phyloP scores from a whole-genome alignment of 2,329 filamentous ascomycete species.

The Gaeumannomyces sp. region DNA sequence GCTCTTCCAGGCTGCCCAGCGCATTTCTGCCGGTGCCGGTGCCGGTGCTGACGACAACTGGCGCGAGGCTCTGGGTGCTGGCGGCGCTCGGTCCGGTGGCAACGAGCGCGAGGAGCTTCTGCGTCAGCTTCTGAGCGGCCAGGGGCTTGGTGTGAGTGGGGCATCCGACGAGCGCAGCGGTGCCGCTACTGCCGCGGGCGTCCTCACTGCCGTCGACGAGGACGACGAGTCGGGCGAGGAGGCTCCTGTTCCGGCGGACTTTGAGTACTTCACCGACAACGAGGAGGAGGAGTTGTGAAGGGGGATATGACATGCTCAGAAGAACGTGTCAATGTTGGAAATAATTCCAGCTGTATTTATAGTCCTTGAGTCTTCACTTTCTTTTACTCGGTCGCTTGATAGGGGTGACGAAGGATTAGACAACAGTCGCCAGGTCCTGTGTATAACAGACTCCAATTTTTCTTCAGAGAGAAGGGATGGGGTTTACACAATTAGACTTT shows the following conservation, averaged over 20 bases:
- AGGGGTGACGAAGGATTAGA: background rate
- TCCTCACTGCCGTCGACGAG: constrained; percentile 83
- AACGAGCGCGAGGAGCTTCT: constrained; percentile 30
- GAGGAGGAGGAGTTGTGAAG: constrained; percentile 28
- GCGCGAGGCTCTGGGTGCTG: constrained; percentile 18
- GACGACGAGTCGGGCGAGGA: constrained; percentile 70
- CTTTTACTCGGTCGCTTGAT: background rate
- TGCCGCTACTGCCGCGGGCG: constrained; percentile 68
- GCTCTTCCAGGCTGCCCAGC: constrained; percentile 20
- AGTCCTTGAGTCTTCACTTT: background rate
- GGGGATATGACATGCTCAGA: background rate
- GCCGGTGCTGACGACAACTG: constrained; percentile 19
- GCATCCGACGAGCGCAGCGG: constrained; percentile 32
- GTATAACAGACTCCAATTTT: background rate
- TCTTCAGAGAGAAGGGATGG: background rate
- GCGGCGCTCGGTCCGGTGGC: constrained; percentile 4
- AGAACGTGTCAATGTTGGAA: too few relatives aligned
- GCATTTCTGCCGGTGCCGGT: constrained; percentile 6
- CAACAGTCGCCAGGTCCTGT: background rate
- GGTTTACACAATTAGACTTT: constrained; percentile 6
- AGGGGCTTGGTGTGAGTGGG: constrained; percentile 19
- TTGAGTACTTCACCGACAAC: constrained; percentile 73
- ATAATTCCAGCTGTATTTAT: background rate
- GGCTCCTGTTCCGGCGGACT: constrained; percentile 62
- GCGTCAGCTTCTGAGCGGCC: constrained; percentile 28